A percentile compares a stretch with the other conserved stretches of the same genome.
These are phyloP conservation scores for Ophiostoma sp. DNA, from an alignment of 2,329 filamentous ascomycete species.

Conservation along the genomic window DNA sequence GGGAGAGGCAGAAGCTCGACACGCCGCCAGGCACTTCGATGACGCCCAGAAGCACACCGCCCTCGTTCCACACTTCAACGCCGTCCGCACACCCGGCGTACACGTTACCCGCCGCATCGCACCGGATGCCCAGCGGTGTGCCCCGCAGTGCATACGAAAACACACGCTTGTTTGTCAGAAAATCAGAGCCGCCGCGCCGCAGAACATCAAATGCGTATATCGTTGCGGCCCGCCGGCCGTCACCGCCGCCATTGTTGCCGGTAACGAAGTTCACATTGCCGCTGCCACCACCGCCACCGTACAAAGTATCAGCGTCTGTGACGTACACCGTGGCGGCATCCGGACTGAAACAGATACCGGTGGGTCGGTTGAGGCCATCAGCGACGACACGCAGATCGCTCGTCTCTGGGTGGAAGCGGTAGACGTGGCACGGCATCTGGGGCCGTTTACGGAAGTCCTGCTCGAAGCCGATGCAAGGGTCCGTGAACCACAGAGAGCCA, in stretches of 20 bases:
- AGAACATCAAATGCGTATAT: slow-evolving; percentile 54
- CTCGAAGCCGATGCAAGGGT: slow-evolving; percentile 47
- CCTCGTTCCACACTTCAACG: slow-evolving; percentile 50
- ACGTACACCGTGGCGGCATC: slow-evolving; percentile 46
- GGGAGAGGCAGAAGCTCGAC: slow-evolving; percentile 48
- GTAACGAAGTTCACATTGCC: neutral
- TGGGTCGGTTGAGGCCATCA: slow-evolving; percentile 48
- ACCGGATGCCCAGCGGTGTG: slow-evolving; percentile 46
- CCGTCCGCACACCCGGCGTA: slow-evolving; percentile 51
- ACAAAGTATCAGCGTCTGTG: slow-evolving; percentile 41
- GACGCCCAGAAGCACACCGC: slow-evolving; percentile 47
- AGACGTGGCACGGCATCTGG: slow-evolving; percentile 50
- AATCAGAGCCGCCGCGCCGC: slow-evolving; percentile 39
- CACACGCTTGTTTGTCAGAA: slow-evolving; percentile 50
- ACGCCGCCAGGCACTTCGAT: slow-evolving; percentile 44
- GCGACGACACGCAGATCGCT: slow-evolving; percentile 49
- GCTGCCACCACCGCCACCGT: slow-evolving; percentile 32
- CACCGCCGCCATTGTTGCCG: slow-evolving; percentile 28
- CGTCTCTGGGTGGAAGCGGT: slow-evolving; percentile 45
- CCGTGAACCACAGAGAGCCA: slow-evolving; percentile 52
- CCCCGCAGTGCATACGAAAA: slow-evolving; percentile 53
- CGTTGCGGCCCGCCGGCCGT: slow-evolving; percentile 36
- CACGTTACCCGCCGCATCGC: slow-evolving; percentile 47
- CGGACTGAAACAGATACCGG: slow-evolving; percentile 43
- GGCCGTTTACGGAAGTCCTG: slow-evolving; percentile 47